Base-by-base conservation (phyloP, 129 eudicot genomes). In the Artemisia annua region DNA sequence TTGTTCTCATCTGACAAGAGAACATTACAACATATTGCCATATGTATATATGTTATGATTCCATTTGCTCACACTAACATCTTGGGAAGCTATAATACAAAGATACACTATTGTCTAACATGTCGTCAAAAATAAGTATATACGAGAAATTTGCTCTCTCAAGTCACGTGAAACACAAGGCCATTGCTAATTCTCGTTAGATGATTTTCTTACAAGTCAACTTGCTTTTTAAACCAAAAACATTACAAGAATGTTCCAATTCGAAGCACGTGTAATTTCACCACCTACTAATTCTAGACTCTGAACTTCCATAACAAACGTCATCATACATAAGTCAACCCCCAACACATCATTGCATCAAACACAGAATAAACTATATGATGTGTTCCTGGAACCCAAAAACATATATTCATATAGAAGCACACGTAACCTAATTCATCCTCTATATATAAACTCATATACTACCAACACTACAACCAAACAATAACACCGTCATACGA, bases 221-320 rank as follows among this genome's bases (percentile, higher is more conserved):
- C 69, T 66, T 75, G 44, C 17, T 35, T 56, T 43, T 26, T 54
- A 43, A 66, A 26, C 51, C 80, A 51, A 48, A 67, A 48, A 62
- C 15, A 12, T 55, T 57, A 48, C 16, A 56, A 75, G 59, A 24
- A 49, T 16, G 52, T 46, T 67, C 67, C 18, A 8, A 44, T 53
- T 48, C 55, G 12, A 74, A 68, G 46, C 64, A 58, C 63, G 9
- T 69, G 24, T 11, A 62, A 52, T 69, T 16, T 30, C 61, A 16
- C 52, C 17, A 56, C 51, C 53, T 16, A 58, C 54, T 68, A 46
- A 18, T 28, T 67, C 52, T 48, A 48, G 61, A 5, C 17, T 48
- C 7, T 8, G 11, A 6, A 66, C 66, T 20, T 14, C 30, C 55
- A 35, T 15, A 28, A 48, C 19, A 51, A 15, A 67, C 46, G 63